Conservation (phyloP, 2,329 filamentous ascomycete genomes). For the Incumbomyces lentus region DNA sequence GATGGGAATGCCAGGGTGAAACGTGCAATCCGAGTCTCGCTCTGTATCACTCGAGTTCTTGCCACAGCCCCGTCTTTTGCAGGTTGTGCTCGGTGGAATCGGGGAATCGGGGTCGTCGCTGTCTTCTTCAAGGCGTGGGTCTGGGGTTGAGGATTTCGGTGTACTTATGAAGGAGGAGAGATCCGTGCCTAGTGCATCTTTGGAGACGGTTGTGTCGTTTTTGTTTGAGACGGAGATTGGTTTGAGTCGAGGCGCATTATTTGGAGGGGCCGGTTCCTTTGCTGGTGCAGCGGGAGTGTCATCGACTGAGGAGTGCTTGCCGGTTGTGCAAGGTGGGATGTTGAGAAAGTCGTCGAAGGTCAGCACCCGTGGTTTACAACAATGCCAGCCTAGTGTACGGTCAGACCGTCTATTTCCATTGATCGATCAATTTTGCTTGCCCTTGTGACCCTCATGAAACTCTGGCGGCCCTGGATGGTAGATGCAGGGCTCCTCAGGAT, state of each 20-base stretch:
- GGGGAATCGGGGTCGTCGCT: slow-evolving; percentile 69
- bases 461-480: slow-evolving; percentile 91
- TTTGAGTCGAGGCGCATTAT: slow-evolving; percentile 18
- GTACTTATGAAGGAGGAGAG: slow-evolving; percentile 24
- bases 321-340: slow-evolving; percentile 85
- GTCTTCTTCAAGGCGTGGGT: slow-evolving; percentile 65
- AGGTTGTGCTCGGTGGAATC: slow-evolving; percentile 64
- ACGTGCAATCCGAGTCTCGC: slow-evolving; percentile 66
- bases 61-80: slow-evolving; percentile 68
- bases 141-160: slow-evolving; percentile 30
- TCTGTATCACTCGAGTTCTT: slow-evolving; percentile 34
- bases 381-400: slow-evolving; percentile 72
- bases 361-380: slow-evolving; percentile 91
- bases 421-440: slow-evolving; percentile 39
- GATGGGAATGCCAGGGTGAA: slow-evolving; percentile 82
- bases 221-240: slow-evolving; percentile 8
- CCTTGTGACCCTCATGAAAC: slow-evolving; percentile 98
- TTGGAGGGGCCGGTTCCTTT: slow-evolving; percentile 16
- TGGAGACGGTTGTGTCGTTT: not conserved
- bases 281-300: slow-evolving; percentile 45
- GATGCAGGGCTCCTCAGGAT: slow-evolving; percentile 70
- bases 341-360: slow-evolving; percentile 96
- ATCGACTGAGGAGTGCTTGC: slow-evolving; percentile 84
- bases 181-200: slow-evolving; percentile 9
- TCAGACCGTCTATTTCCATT: not conserved